phyloP scores from a whole-genome alignment of 1,284 basidiomycete species.

The Naganishia sp. region DNA sequence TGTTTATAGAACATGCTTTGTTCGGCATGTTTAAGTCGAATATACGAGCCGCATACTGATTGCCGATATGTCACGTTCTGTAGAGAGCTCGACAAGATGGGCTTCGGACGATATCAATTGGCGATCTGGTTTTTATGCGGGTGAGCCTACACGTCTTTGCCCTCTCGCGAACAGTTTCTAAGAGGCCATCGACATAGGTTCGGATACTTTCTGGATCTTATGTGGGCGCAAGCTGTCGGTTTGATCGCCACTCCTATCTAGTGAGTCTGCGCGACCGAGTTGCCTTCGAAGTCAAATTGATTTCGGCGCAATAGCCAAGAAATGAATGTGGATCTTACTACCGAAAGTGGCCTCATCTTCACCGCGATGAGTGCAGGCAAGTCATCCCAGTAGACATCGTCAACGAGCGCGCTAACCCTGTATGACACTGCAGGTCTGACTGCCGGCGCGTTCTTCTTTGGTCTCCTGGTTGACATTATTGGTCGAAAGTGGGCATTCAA shows the following conservation, averaged over 20 bases:
- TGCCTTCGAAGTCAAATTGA: not conserved
- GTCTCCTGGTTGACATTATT: slow-evolving; percentile 44
- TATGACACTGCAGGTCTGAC: slow-evolving; percentile 57
- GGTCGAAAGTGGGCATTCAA: slow-evolving; percentile 61
- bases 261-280: slow-evolving; percentile 18
- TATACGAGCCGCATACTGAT: not conserved
- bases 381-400: not conserved
- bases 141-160: not conserved
- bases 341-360: slow-evolving; percentile 65
- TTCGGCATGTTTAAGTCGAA: no score
- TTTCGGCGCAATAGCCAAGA: slow-evolving; percentile 38
- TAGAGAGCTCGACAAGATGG: slow-evolving; percentile 41
- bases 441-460: slow-evolving; percentile 48
- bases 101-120: slow-evolving; percentile 39
- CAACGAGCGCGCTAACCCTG: not conserved
- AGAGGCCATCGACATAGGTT: slow-evolving; percentile 36
- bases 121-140: slow-evolving; percentile 45
- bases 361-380: slow-evolving; percentile 58
- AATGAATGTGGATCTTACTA: slow-evolving; percentile 40
- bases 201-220: slow-evolving; percentile 46
- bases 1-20: not conserved
- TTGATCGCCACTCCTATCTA: slow-evolving; percentile 39
- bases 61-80: not conserved
- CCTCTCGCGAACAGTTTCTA: no score
- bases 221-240: slow-evolving; percentile 46